Evolutionary conservation across 1,139 yeast genomes (phyloP).

Genomic region (Magnusiomyces tetraspermus): DNA sequence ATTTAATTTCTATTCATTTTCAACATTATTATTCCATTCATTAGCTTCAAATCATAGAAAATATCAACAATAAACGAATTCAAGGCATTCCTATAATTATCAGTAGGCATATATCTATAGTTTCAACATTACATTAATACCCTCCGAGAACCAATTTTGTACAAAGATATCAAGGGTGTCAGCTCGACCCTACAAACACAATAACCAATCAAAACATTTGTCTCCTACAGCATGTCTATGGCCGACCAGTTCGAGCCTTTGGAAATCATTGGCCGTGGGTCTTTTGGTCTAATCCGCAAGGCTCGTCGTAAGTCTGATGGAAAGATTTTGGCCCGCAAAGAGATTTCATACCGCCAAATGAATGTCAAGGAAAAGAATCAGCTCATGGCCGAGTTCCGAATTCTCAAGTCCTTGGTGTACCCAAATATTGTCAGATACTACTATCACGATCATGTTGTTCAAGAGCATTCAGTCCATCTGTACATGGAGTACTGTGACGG

Average conservation of each 20-base stretch:
- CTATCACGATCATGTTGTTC: constrained; percentile 71
- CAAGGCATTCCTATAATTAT: background rate
- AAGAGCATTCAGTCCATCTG: constrained; percentile 63
- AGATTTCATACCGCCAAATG: constrained; percentile 86
- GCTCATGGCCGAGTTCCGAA: constrained; percentile 80
- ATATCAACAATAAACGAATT: too few relatives aligned
- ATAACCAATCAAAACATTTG: background rate
- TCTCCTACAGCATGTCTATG: background rate
- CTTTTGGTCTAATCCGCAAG: constrained; percentile 88
- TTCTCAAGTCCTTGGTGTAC: constrained; percentile 70
- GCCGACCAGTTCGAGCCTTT: constrained; percentile 53
- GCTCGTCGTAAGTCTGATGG: constrained; percentile 45
- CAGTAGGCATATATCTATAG: too few relatives aligned
- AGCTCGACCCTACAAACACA: background rate
- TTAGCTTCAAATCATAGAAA: too few relatives aligned
- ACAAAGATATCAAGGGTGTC: background rate
- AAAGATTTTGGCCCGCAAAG: constrained; percentile 66
- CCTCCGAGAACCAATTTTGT: background rate
- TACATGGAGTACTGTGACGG: constrained; percentile 98
- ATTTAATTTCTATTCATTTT: too few relatives aligned
- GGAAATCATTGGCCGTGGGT: constrained; percentile 89
- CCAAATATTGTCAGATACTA: constrained; percentile 89
- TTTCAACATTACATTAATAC: too few relatives aligned
- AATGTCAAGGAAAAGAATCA: constrained; percentile 82
- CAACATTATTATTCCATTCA: too few relatives aligned